Base-by-base conservation (phyloP, 176 grass and related monocot genomes). In the Oryza brachyantha region DNA sequence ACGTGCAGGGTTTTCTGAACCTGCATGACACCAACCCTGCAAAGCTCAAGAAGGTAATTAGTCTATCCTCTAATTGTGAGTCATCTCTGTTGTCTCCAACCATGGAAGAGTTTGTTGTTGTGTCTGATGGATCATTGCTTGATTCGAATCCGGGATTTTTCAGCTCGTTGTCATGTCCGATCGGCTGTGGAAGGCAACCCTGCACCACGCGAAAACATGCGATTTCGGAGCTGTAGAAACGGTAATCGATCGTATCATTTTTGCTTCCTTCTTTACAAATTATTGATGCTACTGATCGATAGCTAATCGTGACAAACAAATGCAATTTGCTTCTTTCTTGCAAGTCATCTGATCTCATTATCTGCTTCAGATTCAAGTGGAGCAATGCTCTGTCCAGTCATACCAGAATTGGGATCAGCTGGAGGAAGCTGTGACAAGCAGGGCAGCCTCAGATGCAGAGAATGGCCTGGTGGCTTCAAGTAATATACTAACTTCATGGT, bases 1-100 rank as follows among this genome's bases (percentile, higher is more conserved):
- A 66, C 13, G 70, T 85, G 17, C 77, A 81, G 34, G 77, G 71
- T 40, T 77, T 89, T 36, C 58, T 89, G 72, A 89, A 85, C 32
- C 64, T 89, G 10, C 22, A 25, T 3, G 22, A 45, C 10, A 9
- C 43, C 3, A 9, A 83, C 64, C 69, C 3, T 17, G 39, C 57
- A 50, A 16, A 5, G 8, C 70, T 83, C 14, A 45, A 45, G 21
- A 27, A 68, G 5, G 63, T 79, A 50, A 3, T 22, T 45, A 57
- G 1, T 57, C n/a, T 57, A 55, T 7, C 2, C 52, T 50, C 46
- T 57, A 10, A 52, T 52, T 6, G 52, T 55, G 52, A 7, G 5
- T 21, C 0, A 5, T 55, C 21, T 57, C 2, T 57, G 0, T 68
- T 57, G 0, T 68, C 37, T 68, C 38, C 5, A 42, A 43, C 14